Evolutionary conservation across 2,329 filamentous ascomycete species (phyloP), one percentile per base, ranked within the genome.

Genomic region (Aspergillus pseudotamarii): DNA sequence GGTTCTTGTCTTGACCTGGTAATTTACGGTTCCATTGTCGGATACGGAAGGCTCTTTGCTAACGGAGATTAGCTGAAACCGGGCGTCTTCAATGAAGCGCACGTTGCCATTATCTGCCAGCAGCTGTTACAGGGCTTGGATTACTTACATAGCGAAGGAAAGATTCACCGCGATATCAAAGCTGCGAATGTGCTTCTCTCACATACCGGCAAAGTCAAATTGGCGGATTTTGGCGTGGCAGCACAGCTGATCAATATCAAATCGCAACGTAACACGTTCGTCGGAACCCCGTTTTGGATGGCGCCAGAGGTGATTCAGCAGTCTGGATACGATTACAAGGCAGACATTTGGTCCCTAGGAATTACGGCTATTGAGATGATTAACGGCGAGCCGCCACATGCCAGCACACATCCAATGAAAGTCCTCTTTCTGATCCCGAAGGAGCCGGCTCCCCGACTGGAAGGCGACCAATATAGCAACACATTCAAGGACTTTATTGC

Each of bases 281-380:
- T 99, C 23, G 95, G 95, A 23, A 98, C 94, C 0, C 95, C 95
- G 0, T 97, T 96, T 75, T 97, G 93, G 93, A 96, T 97, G 93
- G 93, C 93, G 0, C 93, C 93, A 1, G 93, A 97, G 75, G 93
- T 97, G 41, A 97, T 97, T 69, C 90, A 96, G 76, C 93, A 96
- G 79, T 88, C 92, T 67, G 87, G 87, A 48, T 89, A 90, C 69
- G 93, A 94, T 76, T 95, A 92, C 81, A 95, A 95, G 78, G 93
- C 93, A 6, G 93, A 97, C 73, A 93, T 97, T 62, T 97, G 93
- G 93, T 96, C 92, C 0, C 80, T 97, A 51, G 93, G 93, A 9
- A 96, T 97, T 71, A 96, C 93, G 0, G 93, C 93, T 14, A 93
- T 96, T 78, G 93, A 97, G 76, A 85, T 97, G 82, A 91, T 92